Conservation (phyloP, 345 rosid species). For the Erodium maritimum region DNA sequence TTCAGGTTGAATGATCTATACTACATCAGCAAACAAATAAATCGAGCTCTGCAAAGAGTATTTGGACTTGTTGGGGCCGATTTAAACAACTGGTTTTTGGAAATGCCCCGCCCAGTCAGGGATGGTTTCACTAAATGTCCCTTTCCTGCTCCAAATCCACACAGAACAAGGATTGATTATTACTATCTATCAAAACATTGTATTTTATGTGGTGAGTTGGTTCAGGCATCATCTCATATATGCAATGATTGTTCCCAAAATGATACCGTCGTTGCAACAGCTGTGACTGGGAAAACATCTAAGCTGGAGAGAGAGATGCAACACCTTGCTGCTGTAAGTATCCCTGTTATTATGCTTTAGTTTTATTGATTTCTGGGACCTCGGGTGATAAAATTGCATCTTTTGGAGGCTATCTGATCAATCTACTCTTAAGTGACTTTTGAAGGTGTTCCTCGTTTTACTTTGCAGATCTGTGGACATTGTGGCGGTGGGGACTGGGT, state of each 20-base stretch:
- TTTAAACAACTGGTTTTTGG: conserved; percentile 66
- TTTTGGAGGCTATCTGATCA: too few species aligned
- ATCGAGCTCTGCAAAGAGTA: conserved; percentile 77
- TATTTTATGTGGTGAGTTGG: conserved; percentile 73
- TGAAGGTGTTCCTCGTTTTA: background rate
- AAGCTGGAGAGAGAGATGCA: conserved; percentile 84
- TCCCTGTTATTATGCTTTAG: background rate
- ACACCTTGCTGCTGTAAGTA: conserved; percentile 71
- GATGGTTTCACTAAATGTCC: conserved; percentile 48
- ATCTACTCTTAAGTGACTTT: too few species aligned
- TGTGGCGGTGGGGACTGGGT: conserved; percentile 98
- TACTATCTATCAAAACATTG: conserved; percentile 89
- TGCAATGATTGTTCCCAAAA: conserved; percentile 54
- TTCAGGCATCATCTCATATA: conserved; percentile 49
- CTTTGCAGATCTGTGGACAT: conserved; percentile 69
- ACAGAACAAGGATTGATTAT: conserved; percentile 59
- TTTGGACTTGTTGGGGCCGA: conserved; percentile 87
- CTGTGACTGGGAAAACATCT: conserved; percentile 62
- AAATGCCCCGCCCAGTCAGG: conserved; percentile 80
- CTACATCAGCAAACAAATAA: conserved; percentile 89
- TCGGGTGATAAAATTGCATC: too few species aligned
- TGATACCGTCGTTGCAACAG: conserved; percentile 42
- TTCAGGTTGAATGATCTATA: conserved; percentile 72
- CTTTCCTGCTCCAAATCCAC: conserved; percentile 31
- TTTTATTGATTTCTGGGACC: background rate